phyloP scores from a whole-genome alignment of 1,284 basidiomycete species.

The Phlebopus sp. region DNA sequence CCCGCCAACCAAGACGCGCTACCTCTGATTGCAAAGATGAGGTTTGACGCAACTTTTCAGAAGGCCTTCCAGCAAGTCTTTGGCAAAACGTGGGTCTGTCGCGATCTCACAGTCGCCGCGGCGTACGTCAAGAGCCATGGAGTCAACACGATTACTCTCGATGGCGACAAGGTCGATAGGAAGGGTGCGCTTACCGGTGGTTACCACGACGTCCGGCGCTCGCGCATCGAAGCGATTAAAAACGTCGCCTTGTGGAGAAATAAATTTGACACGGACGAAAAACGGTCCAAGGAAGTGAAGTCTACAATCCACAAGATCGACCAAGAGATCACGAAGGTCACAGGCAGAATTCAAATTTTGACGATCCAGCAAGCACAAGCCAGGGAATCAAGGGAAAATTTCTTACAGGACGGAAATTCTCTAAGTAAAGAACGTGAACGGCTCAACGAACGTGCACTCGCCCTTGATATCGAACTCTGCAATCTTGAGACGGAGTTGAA shows the following conservation, averaged over 20 bases:
- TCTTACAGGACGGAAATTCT: conserved; percentile 62
- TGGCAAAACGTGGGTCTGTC: conserved; percentile 94
- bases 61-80: conserved; percentile 99
- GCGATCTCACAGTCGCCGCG: conserved; percentile 88
- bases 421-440: conserved; percentile 74
- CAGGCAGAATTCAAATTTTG: conserved; percentile 73
- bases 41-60: conserved; percentile 67
- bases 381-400: conserved; percentile 64
- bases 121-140: conserved; percentile 94
- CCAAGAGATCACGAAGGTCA: conserved; percentile 80
- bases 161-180: conserved; percentile 96
- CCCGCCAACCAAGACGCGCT: conserved; percentile 89
- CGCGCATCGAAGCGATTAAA: conserved; percentile 86
- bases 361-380: conserved; percentile 72
- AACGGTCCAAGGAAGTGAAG: conserved; percentile 73
- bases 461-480: conserved; percentile 66
- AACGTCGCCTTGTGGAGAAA: conserved; percentile 75
- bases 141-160: conserved; percentile 95
- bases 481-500: conserved; percentile 73
- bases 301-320: conserved; percentile 69
- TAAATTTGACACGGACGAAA: conserved; percentile 68
- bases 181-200: conserved; percentile 96
- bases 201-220: conserved; percentile 89
- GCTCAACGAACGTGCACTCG: conserved; percentile 57
- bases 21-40: conserved; percentile 82